Conservation (phyloP, 2,329 filamentous ascomycete species). For the Claviceps pazoutovae region DNA sequence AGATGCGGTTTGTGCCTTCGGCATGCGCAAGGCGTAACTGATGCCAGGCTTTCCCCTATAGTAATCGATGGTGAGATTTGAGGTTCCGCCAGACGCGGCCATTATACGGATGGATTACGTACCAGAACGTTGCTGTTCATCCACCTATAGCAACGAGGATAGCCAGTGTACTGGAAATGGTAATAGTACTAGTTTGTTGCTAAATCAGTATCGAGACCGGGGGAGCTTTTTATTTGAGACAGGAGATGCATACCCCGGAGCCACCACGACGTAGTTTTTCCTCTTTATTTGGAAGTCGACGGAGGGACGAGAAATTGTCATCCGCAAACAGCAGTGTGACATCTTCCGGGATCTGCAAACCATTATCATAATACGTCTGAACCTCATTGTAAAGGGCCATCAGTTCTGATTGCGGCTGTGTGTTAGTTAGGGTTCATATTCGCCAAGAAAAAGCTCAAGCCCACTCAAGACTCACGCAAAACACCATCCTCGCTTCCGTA, state of each 20-base stretch:
- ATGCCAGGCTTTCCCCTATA: slow-evolving; percentile 26
- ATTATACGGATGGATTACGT: neutral
- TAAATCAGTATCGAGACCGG: neutral
- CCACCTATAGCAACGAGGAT: slow-evolving; percentile 45
- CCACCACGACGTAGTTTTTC: slow-evolving; percentile 41
- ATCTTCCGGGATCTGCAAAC: slow-evolving; percentile 44
- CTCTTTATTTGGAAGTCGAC: slow-evolving; percentile 38
- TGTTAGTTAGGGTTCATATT: neutral
- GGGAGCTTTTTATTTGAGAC: no score
- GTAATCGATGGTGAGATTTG: neutral
- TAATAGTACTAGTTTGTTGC: slow-evolving; percentile 25
- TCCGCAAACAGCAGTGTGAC: slow-evolving; percentile 49
- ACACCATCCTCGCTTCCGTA: slow-evolving; percentile 30
- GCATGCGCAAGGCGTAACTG: slow-evolving; percentile 42
- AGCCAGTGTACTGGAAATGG: slow-evolving; percentile 49
- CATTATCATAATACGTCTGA: slow-evolving; percentile 45
- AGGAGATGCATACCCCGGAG: slow-evolving; percentile 30
- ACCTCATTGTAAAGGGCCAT: slow-evolving; percentile 56
- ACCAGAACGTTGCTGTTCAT: slow-evolving; percentile 47
- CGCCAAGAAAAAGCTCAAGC: neutral
- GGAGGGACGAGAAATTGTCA: slow-evolving; percentile 48
- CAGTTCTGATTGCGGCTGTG: slow-evolving; percentile 28
- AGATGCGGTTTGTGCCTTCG: slow-evolving; percentile 35
- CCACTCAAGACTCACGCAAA: slow-evolving; percentile 17
- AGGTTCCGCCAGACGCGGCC: neutral